A percentile compares a stretch with the other conserved stretches of the same genome.
Conservation (phyloP, 2,329 filamentous ascomycete species). For the Helminthosporium solani region DNA sequence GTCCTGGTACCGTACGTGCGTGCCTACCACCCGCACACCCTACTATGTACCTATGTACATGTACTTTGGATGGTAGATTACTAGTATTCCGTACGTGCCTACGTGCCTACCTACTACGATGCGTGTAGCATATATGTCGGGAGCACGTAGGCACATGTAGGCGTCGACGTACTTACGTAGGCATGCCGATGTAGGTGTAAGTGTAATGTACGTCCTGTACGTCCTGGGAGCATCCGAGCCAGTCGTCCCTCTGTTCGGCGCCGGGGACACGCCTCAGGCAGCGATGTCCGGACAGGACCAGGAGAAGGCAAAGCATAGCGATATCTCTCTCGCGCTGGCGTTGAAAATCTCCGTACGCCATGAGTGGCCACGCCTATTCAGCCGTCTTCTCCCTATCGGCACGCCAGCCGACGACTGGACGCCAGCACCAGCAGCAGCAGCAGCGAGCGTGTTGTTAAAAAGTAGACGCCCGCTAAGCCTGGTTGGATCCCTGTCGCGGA, state of each 20-base stretch:
- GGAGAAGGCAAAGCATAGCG: neutral
- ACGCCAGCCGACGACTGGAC: conserved; percentile 32
- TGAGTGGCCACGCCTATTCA: conserved; percentile 36
- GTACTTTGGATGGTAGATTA: no score
- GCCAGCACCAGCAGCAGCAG: conserved; percentile 25
- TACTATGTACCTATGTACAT: no score
- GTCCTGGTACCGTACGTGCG: no score
- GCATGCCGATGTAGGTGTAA: neutral
- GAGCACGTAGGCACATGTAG: no score
- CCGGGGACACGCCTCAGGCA: neutral
- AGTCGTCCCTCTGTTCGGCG: neutral
- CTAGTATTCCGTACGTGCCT: no score
- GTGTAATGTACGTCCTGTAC: neutral
- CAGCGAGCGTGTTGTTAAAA: conserved; percentile 17
- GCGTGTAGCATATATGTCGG: no score
- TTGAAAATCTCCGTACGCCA: conserved; percentile 33
- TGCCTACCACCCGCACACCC: no score
- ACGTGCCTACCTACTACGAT: no score
- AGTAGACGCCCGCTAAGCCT: conserved; percentile 40
- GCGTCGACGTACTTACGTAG: neutral
- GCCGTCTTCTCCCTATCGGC: conserved; percentile 42
- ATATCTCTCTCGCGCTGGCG: conserved; percentile 21
- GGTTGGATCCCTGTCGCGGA: conserved; percentile 18
- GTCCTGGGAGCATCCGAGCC: neutral
- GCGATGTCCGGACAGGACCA: neutral